phyloP scores from a whole-genome alignment of 495 filamentous ascomycete species.

The Lasiosphaeria hispida region DNA sequence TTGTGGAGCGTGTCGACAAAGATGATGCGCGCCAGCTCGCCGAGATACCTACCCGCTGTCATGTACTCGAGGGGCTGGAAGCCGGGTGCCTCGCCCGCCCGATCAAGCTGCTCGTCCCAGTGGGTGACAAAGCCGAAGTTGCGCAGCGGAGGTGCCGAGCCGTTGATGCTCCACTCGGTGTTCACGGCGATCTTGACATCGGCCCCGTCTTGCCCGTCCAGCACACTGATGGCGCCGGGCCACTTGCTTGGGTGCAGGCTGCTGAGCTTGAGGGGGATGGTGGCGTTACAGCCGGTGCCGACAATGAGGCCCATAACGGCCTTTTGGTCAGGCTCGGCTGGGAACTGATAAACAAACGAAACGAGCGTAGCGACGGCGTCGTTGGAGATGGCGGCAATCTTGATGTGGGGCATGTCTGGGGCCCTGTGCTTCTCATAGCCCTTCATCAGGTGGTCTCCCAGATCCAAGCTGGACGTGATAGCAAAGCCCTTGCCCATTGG shows the following conservation, averaged over 20 bases:
- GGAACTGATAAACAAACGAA: conserved; percentile 65
- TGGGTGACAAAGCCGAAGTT: conserved; percentile 63
- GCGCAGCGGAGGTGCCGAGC: conserved; percentile 62
- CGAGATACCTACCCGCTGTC: conserved; percentile 79
- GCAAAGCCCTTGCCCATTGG: conserved; percentile 88
- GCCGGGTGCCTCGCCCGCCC: conserved; percentile 64
- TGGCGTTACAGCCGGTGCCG: conserved; percentile 82
- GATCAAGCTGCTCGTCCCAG: conserved; percentile 69
- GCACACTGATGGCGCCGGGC: conserved; percentile 49
- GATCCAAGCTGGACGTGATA: conserved; percentile 68
- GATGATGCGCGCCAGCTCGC: conserved; percentile 74
- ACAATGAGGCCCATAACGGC: conserved; percentile 80
- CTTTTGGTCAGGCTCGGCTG: conserved; percentile 30
- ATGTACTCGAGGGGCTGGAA: conserved; percentile 89
- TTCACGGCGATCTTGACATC: conserved; percentile 70
- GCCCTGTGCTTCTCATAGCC: conserved; percentile 60
- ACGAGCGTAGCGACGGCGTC: conserved; percentile 79
- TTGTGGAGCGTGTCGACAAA: conserved; percentile 63
- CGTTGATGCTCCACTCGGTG: conserved; percentile 83
- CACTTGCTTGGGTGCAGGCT: conserved; percentile 64
- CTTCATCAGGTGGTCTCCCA: conserved; percentile 62
- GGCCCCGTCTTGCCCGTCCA: conserved; percentile 55
- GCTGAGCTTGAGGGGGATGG: conserved; percentile 65
- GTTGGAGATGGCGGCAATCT: conserved; percentile 76
- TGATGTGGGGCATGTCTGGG: conserved; percentile 59